Evolutionary conservation across 2,329 filamentous ascomycete genomes (phyloP).

Genomic region (Cryphonectria nitschkei): DNA sequence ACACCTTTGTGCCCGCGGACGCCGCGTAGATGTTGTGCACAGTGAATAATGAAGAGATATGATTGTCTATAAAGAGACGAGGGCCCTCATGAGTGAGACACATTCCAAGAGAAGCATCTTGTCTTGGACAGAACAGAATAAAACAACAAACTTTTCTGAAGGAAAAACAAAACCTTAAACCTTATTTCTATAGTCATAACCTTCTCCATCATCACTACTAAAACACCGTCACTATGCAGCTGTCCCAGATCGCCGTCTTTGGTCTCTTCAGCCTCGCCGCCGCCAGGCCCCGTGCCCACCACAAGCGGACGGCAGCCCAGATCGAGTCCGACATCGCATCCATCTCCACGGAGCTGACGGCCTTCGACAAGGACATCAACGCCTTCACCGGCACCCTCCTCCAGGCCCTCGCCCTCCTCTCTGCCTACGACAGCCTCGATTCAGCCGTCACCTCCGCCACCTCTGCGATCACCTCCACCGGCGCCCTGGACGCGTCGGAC

Average conservation of each 20-base stretch:
- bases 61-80: neutral
- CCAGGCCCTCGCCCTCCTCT: conserved; percentile 20
- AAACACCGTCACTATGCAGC: conserved; percentile 17
- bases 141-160: neutral
- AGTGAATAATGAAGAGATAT: neutral
- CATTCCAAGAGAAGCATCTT: neutral
- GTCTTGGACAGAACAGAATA: neutral
- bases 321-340: conserved; percentile 20
- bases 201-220: too few relatives aligned
- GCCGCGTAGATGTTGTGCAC: neutral
- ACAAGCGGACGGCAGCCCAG: conserved; percentile 17
- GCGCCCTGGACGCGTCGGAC: conserved; percentile 14
- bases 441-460: conserved; percentile 14
- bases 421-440: conserved; percentile 18
- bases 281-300: conserved; percentile 14
- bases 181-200: too few relatives aligned
- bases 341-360: conserved; percentile 20
- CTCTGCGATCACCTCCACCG: conserved; percentile 19
- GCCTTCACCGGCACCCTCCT: conserved; percentile 18
- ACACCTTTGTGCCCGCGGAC: neutral
- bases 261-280: conserved; percentile 21
- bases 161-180: neutral
- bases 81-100: neutral
- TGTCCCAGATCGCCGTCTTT: conserved; percentile 22
- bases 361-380: conserved; percentile 24